These are phyloP conservation scores for Exophiala oligosperma DNA, from an alignment of 2,329 filamentous ascomycete genomes.

Conservation along the genomic window DNA sequence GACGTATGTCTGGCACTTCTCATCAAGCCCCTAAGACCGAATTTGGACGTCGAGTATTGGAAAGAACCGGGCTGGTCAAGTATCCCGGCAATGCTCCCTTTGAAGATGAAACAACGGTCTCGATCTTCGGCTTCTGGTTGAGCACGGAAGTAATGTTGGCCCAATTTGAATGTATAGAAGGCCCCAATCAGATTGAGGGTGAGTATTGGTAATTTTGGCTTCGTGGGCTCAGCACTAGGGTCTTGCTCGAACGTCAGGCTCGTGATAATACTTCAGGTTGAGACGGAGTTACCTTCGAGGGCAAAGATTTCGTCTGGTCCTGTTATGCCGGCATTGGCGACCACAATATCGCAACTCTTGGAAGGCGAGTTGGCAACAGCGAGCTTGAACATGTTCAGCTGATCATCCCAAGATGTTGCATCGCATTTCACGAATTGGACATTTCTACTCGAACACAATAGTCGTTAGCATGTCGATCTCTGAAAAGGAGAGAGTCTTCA, in stretches of 20 bases:
- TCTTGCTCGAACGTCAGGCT: background rate
- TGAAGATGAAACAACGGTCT: conserved; percentile 32
- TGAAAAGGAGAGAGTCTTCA: no score
- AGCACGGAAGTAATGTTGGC: conserved; percentile 35
- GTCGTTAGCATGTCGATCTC: no score
- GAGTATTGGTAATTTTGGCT: conserved; percentile 36
- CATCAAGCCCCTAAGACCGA: conserved; percentile 39
- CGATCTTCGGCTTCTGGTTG: conserved; percentile 22
- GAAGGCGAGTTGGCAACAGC: conserved; percentile 55
- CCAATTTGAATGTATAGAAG: conserved; percentile 19
- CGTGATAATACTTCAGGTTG: conserved; percentile 28
- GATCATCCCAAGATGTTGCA: conserved; percentile 65
- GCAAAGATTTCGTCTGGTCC: conserved; percentile 36
- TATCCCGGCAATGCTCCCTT: conserved; percentile 36
- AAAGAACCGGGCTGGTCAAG: conserved; percentile 34
- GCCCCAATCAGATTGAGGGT: conserved; percentile 23
- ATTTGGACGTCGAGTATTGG: conserved; percentile 39
- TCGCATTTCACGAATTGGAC: conserved; percentile 44
- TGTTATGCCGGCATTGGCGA: conserved; percentile 66
- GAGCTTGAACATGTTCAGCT: conserved; percentile 62
- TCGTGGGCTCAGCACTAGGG: conserved; percentile 20
- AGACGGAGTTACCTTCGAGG: conserved; percentile 25
- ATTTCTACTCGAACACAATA: background rate
- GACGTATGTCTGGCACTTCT: conserved; percentile 35
- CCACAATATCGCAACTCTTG: conserved; percentile 61